phyloP scores from a whole-genome alignment of 2,329 filamentous ascomycete genomes.

The Tolypocladium guangdongense region DNA sequence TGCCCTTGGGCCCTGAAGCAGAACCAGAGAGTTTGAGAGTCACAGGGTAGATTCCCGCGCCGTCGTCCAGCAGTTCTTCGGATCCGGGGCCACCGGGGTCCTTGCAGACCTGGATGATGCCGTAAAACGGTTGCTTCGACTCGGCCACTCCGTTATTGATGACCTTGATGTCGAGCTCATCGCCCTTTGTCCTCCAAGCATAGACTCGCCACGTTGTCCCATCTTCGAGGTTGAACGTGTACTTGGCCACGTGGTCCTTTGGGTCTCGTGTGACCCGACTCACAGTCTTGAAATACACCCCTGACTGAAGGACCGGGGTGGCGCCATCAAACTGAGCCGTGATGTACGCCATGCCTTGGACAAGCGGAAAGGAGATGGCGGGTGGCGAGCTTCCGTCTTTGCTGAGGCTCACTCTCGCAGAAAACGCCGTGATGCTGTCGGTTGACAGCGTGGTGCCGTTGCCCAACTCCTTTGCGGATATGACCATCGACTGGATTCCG shows the following conservation, averaged over 20 bases:
- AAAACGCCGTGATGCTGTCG: conserved; percentile 46
- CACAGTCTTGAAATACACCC: conserved; percentile 62
- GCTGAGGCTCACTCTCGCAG: conserved; percentile 56
- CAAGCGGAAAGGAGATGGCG: conserved; percentile 64
- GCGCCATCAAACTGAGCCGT: conserved; percentile 65
- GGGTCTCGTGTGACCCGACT: conserved; percentile 44
- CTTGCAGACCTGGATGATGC: conserved; percentile 76
- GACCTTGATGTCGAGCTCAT: conserved; percentile 56
- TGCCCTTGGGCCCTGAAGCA: conserved; percentile 46
- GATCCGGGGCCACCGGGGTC: conserved; percentile 44
- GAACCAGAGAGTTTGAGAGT: conserved; percentile 54
- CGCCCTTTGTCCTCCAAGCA: conserved; percentile 47
- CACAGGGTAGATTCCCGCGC: conserved; percentile 64
- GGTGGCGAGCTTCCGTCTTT: conserved; percentile 40
- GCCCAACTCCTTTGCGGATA: conserved; percentile 69
- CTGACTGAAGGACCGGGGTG: conserved; percentile 63
- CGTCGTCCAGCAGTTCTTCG: conserved; percentile 62
- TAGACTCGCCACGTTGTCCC: conserved; percentile 73
- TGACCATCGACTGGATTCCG: conserved; percentile 67
- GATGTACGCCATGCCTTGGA: conserved; percentile 84
- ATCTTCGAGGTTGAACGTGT: conserved; percentile 61
- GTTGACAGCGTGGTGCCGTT: conserved; percentile 43
- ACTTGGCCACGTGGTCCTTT: conserved; percentile 62
- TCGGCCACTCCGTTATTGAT: conserved; percentile 54
- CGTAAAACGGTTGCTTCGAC: conserved; percentile 58